Conservation (phyloP, 768 basidiomycete species). For the Boletus rex-veris region DNA sequence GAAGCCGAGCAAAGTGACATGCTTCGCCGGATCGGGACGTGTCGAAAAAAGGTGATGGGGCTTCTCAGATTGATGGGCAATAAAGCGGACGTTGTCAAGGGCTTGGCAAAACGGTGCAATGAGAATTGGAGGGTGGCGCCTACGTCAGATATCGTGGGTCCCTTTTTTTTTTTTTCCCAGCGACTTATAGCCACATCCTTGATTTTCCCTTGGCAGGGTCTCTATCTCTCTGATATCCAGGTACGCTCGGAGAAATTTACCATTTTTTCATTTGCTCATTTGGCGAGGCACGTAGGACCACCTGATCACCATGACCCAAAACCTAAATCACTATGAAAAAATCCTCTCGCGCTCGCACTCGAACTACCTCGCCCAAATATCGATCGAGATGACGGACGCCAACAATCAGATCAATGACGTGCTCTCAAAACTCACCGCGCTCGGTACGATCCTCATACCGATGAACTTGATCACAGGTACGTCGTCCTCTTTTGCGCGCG, state of each 20-base stretch:
- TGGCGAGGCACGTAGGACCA: slow-evolving; percentile 58
- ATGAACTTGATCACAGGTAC: slow-evolving; percentile 94
- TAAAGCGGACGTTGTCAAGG: slow-evolving; percentile 99
- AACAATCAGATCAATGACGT: slow-evolving; percentile 99
- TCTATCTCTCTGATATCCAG: slow-evolving; percentile 95
- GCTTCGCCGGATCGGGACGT: slow-evolving; percentile 94
- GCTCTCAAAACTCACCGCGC: slow-evolving; percentile 91
- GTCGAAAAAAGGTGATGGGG: slow-evolving; percentile 99
- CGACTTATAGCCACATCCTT: background rate
- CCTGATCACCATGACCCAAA: slow-evolving; percentile 99
- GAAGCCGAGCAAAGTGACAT: slow-evolving; percentile 80
- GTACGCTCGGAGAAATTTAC: slow-evolving; percentile 27
- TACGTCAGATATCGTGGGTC: slow-evolving; percentile 87
- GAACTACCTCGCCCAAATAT: slow-evolving; percentile 98
- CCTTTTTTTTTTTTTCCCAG: background rate
- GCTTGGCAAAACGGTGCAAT: slow-evolving; percentile 95
- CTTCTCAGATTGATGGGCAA: slow-evolving; percentile 95
- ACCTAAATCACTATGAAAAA: slow-evolving; percentile 99
- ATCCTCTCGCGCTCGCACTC: slow-evolving; percentile 98
- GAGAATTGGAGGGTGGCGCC: slow-evolving; percentile 99
- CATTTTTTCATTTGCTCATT: no score
- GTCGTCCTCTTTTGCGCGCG: slow-evolving; percentile 7
- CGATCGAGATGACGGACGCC: slow-evolving; percentile 99
- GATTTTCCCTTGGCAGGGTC: slow-evolving; percentile 52
- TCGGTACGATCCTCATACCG: slow-evolving; percentile 95